Percentiles rank a stretch among this genome's conserved stretches.
Evolutionary conservation across 257 asterid species (phyloP).

Genomic region (Nicotiana otophora): DNA sequence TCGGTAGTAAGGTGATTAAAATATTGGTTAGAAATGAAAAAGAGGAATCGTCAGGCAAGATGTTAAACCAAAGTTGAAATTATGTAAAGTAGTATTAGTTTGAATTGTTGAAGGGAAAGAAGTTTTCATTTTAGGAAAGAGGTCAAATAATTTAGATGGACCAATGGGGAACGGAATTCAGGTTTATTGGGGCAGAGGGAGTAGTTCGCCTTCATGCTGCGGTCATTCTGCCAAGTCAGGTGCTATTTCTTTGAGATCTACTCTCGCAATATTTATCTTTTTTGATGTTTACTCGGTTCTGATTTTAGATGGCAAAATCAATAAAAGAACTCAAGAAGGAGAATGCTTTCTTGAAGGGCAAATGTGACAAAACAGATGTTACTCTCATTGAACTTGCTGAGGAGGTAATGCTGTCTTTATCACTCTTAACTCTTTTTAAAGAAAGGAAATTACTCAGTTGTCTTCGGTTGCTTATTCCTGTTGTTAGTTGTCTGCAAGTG

Average conservation of each 20-base stretch:
- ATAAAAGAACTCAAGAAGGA: conserved; percentile 88
- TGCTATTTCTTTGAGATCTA: not conserved
- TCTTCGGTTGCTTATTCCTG: conserved; percentile 7
- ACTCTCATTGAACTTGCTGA: conserved; percentile 86
- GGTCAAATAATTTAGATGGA: not conserved
- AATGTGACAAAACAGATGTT: conserved; percentile 71
- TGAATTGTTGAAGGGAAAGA: not conserved
- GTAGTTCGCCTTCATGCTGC: not conserved
- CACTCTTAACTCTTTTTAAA: not conserved
- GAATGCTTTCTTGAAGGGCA: conserved; percentile 74
- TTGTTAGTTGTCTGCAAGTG: not conserved
- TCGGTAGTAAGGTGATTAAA: not conserved
- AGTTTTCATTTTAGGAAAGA: not conserved
- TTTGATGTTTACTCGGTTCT: conserved; percentile 2
- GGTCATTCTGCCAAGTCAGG: not conserved
- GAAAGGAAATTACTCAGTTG: not conserved
- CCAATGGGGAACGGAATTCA: not conserved
- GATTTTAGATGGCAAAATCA: conserved; percentile 80
- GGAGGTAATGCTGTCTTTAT: conserved; percentile 47
- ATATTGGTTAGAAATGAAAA: not conserved
- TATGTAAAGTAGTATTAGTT: not conserved
- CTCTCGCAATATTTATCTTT: not conserved
- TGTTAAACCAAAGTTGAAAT: not conserved
- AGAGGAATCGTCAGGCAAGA: not conserved
- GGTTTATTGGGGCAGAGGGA: conserved; percentile 2